These are phyloP conservation scores for Pelargonium australe DNA, from an alignment of 441 rosid genomes.

Conservation along the genomic window DNA sequence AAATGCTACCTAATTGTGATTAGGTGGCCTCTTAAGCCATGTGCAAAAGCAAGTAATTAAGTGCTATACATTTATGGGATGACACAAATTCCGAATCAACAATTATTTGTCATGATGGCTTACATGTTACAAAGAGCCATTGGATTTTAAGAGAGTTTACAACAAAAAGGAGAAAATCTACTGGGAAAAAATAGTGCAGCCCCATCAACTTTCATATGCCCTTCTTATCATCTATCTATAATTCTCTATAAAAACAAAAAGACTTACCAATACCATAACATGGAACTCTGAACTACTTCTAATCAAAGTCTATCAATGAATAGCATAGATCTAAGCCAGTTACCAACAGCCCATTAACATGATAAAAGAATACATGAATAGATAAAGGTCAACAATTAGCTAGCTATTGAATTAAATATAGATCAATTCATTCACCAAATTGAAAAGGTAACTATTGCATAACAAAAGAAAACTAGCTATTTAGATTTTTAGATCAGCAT, in stretches of 20 bases:
- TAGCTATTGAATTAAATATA: not conserved
- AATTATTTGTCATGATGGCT: not conserved
- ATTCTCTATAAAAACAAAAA: not conserved
- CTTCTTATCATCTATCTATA: not conserved
- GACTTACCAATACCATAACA: no score
- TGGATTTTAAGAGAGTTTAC: not conserved
- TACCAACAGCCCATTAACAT: not conserved
- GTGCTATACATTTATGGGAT: no score
- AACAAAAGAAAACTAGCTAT: not conserved
- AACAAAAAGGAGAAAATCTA: not conserved
- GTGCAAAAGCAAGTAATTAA: no score
- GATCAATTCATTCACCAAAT: not conserved
- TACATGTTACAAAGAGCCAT: not conserved
- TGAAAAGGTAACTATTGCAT: not conserved
- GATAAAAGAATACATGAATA: not conserved
- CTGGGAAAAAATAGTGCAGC: not conserved
- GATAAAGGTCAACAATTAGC: not conserved
- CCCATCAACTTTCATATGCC: not conserved
- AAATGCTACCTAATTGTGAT: no score
- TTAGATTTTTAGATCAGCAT: slow-evolving; percentile 2
- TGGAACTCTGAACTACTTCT: not conserved
- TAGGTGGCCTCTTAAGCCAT: no score
- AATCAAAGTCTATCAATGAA: not conserved
- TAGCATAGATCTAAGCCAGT: not conserved
- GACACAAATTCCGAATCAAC: not conserved